phyloP scores from a whole-genome alignment of 1,284 basidiomycete genomes.

The Sphaerobolus stellatus region DNA sequence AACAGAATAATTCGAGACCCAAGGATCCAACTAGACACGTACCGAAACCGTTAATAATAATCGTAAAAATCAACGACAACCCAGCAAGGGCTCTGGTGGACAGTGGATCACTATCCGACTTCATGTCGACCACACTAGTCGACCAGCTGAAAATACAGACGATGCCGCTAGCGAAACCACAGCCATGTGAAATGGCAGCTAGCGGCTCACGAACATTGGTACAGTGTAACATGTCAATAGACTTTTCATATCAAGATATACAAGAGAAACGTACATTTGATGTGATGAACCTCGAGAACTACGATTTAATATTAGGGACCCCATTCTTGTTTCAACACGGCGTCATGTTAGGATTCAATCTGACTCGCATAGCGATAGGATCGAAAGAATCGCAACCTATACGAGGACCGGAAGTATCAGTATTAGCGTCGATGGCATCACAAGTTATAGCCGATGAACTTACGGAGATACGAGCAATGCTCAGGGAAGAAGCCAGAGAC shows the following conservation, averaged over 20 bases:
- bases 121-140: conserved; percentile 14
- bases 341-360: conserved; percentile 28
- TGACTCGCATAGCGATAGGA: conserved; percentile 18
- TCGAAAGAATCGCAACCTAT: conserved; percentile 19
- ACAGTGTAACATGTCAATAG: conserved; percentile 1
- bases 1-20: neutral
- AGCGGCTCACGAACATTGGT: neutral
- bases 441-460: too few species aligned
- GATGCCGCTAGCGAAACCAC: conserved; percentile 3
- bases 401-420: conserved; percentile 18
- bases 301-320: conserved; percentile 32
- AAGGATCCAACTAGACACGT: neutral
- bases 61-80: neutral
- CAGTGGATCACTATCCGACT: conserved; percentile 1
- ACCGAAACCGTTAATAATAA: neutral
- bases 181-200: conserved; percentile 4
- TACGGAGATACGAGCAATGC: too few species aligned
- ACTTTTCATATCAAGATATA: conserved; percentile 1
- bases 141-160: conserved; percentile 11
- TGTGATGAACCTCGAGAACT: conserved; percentile 31
- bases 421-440: conserved; percentile 16
- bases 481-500: conserved; percentile 22
- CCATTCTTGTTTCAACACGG: conserved; percentile 26
- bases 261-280: conserved; percentile 26
- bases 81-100: neutral